Conservation (phyloP, 2,329 filamentous ascomycete genomes). For the Elsinoe perseae region DNA sequence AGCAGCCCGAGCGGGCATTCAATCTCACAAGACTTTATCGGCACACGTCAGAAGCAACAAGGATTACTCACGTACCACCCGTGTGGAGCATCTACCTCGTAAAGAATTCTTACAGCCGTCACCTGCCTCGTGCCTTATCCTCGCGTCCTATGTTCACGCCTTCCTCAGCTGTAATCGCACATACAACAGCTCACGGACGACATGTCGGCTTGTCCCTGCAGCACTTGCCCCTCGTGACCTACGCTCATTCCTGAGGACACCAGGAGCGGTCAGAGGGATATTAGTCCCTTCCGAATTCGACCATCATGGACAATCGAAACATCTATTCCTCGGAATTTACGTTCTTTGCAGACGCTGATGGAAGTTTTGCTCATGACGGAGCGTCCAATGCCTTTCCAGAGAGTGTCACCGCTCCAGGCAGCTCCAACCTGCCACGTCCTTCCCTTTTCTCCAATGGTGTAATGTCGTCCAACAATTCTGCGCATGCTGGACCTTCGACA, state of each 20-base stretch:
- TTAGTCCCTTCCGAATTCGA: not conserved
- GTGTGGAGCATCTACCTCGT: no score
- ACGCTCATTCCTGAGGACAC: not conserved
- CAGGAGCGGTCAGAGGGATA: slow-evolving; percentile 5
- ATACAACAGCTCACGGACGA: not conserved
- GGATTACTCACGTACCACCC: not conserved
- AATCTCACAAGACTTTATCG: not conserved
- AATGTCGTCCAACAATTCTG: not conserved
- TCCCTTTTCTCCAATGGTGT: slow-evolving; percentile 15
- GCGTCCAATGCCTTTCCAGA: not conserved
- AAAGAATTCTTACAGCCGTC: not conserved
- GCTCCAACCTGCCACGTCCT: slow-evolving; percentile 9
- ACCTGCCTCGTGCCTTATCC: not conserved
- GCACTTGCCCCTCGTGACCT: not conserved
- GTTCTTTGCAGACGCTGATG: slow-evolving; percentile 10
- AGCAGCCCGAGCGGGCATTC: not conserved
- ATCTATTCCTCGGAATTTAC: slow-evolving; percentile 7
- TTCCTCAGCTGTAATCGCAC: not conserved
- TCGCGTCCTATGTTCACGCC: not conserved
- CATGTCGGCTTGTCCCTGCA: not conserved
- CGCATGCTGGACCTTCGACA: not conserved
- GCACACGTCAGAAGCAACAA: slow-evolving; percentile 13
- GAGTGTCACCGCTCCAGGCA: not conserved
- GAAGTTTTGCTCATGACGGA: not conserved
- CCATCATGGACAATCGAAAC: slow-evolving; percentile 10